Percentiles rank a stretch among this genome's conserved stretches.
Conservation (phyloP, 352 stramenopile genomes). For the Albugo candida region DNA sequence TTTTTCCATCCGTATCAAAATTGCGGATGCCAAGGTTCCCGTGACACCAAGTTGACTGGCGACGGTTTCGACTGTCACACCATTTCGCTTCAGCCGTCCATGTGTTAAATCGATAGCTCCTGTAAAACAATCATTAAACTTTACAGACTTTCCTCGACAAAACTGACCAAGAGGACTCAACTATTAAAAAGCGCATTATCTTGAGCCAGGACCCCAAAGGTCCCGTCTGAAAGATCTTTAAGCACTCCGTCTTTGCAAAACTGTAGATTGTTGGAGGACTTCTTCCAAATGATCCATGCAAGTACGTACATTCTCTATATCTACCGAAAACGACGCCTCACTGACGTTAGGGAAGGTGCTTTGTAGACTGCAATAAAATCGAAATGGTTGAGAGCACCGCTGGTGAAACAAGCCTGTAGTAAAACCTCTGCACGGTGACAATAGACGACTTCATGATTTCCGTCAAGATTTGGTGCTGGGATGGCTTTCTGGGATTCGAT, state of each 20-base stretch:
- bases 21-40: conserved; percentile 5
- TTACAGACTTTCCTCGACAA: neutral
- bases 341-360: neutral
- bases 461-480: no score
- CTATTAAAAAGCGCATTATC: conserved; percentile 9
- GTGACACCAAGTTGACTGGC: conserved; percentile 6
- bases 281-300: neutral
- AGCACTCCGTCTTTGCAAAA: conserved; percentile 5
- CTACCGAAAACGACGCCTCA: neutral
- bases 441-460: no score
- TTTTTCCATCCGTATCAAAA: conserved; percentile 17
- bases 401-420: no score
- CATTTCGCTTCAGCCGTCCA: conserved; percentile 14
- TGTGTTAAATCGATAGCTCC: conserved; percentile 16
- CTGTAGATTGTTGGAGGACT: neutral
- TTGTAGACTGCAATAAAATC: neutral
- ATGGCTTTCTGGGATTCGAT: no score
- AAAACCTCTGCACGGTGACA: no score
- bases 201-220: conserved; percentile 9
- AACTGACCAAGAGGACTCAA: neutral
- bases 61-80: conserved; percentile 9
- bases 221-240: neutral
- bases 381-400: no score
- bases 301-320: neutral
- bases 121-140: neutral